Conservation (phyloP, 192 early-diverging fungal genomes). For the Coemansia sp. region DNA sequence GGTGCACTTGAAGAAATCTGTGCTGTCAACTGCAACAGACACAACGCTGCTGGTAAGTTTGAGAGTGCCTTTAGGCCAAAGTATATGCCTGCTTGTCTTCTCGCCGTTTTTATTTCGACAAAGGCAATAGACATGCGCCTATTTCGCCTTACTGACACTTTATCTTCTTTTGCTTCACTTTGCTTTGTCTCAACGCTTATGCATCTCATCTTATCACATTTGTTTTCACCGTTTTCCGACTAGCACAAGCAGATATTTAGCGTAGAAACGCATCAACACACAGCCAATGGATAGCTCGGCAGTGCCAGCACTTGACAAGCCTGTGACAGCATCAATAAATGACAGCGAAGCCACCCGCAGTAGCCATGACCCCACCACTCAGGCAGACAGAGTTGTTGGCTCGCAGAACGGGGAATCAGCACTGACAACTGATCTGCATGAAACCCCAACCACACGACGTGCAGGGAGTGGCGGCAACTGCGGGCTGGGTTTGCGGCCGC, state of each 20-base stretch:
- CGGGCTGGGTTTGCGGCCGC: slow-evolving; percentile 39
- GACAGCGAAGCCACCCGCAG: neutral
- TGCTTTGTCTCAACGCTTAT: neutral
- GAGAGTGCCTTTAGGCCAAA: no score
- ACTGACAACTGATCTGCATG: slow-evolving; percentile 9
- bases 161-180: neutral
- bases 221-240: neutral
- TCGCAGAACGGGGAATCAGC: slow-evolving; percentile 3
- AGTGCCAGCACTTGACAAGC: neutral
- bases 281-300: neutral
- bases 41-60: no score
- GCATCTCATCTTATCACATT: neutral
- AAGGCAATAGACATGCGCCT: neutral
- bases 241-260: neutral
- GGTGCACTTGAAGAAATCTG: no score
- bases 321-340: neutral
- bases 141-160: slow-evolving; percentile 15
- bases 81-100: no score
- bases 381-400: neutral
- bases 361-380: neutral
- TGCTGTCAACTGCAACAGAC: no score
- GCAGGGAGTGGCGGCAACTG: slow-evolving; percentile 17
- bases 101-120: no score
- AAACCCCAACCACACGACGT: slow-evolving; percentile 31
- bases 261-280: neutral